Percentiles rank a stretch among this genome's conserved stretches.
phyloP scores from a whole-genome alignment of 2,329 filamentous ascomycete genomes.

The Aspergillus sp. region DNA sequence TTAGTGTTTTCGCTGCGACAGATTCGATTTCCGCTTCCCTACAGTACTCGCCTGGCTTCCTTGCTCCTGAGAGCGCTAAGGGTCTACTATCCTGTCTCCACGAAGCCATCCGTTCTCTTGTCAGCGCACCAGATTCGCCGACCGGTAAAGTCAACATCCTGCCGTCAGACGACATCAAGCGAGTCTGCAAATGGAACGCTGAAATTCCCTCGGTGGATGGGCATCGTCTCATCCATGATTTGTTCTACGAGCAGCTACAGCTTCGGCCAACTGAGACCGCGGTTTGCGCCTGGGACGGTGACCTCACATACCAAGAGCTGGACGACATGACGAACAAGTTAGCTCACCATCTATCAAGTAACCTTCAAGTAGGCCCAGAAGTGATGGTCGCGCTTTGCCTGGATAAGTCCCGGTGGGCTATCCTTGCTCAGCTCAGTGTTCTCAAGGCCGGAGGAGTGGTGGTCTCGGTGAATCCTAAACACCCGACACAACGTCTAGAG shows the following conservation, averaged over 20 bases:
- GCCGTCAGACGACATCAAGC: neutral
- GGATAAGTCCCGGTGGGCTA: slow-evolving; percentile 33
- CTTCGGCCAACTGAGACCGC: slow-evolving; percentile 7
- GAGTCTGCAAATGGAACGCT: slow-evolving; percentile 5
- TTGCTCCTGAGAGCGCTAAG: slow-evolving; percentile 1
- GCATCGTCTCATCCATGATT: slow-evolving; percentile 1
- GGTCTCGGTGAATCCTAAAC: slow-evolving; percentile 19
- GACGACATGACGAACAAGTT: slow-evolving; percentile 21
- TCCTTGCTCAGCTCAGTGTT: slow-evolving; percentile 28
- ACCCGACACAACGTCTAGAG: slow-evolving; percentile 16
- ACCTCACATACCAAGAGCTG: slow-evolving; percentile 23
- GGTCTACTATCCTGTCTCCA: slow-evolving; percentile 2
- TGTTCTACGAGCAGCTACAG: slow-evolving; percentile 1
- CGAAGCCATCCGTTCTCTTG: slow-evolving; percentile 2
- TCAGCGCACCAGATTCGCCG: neutral
- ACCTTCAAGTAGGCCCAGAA: slow-evolving; percentile 35
- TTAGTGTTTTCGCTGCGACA: slow-evolving; percentile 8
- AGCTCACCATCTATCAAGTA: slow-evolving; percentile 30
- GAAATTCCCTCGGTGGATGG: slow-evolving; percentile 6
- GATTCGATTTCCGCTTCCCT: neutral
- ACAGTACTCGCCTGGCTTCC: slow-evolving; percentile 7
- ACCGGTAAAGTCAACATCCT: neutral
- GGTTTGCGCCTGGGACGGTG: slow-evolving; percentile 22
- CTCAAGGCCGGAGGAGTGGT: slow-evolving; percentile 33
- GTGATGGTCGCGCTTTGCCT: slow-evolving; percentile 30